phyloP scores from a whole-genome alignment of 2,329 filamentous ascomycete genomes.

The Alternaria postmessia region DNA sequence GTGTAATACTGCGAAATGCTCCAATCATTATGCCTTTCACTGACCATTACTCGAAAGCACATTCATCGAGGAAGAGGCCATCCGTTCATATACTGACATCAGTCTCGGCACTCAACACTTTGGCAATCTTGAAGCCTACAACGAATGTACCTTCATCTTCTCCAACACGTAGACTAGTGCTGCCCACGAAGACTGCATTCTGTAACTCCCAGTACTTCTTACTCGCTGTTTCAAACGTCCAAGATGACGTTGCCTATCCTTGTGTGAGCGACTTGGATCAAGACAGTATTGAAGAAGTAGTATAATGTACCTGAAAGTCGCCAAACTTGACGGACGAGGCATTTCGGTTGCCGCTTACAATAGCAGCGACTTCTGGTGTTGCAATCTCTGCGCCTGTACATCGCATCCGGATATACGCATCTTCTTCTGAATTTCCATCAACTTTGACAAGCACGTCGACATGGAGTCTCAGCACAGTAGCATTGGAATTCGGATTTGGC shows the following conservation, averaged over 20 bases:
- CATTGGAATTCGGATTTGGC: background rate
- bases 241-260: background rate
- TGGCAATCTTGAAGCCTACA: slow-evolving; percentile 10
- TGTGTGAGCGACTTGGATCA: background rate
- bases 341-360: background rate
- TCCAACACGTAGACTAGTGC: slow-evolving; percentile 1
- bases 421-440: background rate
- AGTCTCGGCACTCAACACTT: background rate
- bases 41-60: background rate
- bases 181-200: slow-evolving; percentile 13
- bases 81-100: slow-evolving; percentile 2
- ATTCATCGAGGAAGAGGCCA: background rate
- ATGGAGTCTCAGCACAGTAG: slow-evolving; percentile 1
- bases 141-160: slow-evolving; percentile 3
- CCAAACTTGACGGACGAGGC: slow-evolving; percentile 1
- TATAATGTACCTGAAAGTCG: background rate
- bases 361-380: background rate
- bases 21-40: background rate
- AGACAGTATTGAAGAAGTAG: background rate
- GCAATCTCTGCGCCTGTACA: slow-evolving; percentile 2
- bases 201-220: slow-evolving; percentile 8
- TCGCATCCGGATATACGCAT: slow-evolving; percentile 5
- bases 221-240: slow-evolving; percentile 10
- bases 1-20: background rate
- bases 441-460: slow-evolving; percentile 4